Base-by-base conservation (phyloP, 257 asterid genomes). In the Solanum chaucha region DNA sequence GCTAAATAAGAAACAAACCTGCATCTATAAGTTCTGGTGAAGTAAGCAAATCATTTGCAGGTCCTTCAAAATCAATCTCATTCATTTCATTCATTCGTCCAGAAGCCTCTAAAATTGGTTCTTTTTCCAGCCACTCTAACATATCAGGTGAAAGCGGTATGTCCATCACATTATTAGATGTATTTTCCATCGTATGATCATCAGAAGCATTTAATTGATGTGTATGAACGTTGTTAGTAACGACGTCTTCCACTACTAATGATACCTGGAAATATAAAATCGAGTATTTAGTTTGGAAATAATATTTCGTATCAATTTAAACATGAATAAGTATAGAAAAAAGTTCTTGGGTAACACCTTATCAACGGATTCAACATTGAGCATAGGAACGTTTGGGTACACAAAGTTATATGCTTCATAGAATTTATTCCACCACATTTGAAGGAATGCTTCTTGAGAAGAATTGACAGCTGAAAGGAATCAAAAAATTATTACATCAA, bases 401-500 rank as follows among this genome's bases (percentile, higher is more conserved):
- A 6, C 26, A 87, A 86, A 19, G 6, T 4, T 38, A 86, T 26
- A 89, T 8, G 28, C 46, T 32, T 84, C 87, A 85, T 89, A 87
- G 58, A 90, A 90, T 36, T 87, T 8, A 41, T 71, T 44, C 89
- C 91, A 90, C 91, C 89, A 90, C 32, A 61, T 90, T 4, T 67
- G 36, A 5, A 89, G 41, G 68, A 90, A 89, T n/a, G 91, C 91
- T 46, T 91, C 88, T 5, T 30, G 13, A 8, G 61, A 20, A 41
- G 87, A 38, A 87, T 87, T 32, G 12, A 87, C 17, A 20, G 68
- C 92, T 90, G 86, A 78, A 40, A 70, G 2, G 59, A 61, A 61
- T 1, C 15, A 12, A 2, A 73, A 19, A 44, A 34, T 8, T 13
- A 15, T 32, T 44, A 48, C 12, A 74, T 55, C 34, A 38, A 41